Percentiles rank a stretch among this genome's conserved stretches.
Conservation (phyloP, 192 early-diverging fungal genomes). For the Lunasporangiospora selenospora region DNA sequence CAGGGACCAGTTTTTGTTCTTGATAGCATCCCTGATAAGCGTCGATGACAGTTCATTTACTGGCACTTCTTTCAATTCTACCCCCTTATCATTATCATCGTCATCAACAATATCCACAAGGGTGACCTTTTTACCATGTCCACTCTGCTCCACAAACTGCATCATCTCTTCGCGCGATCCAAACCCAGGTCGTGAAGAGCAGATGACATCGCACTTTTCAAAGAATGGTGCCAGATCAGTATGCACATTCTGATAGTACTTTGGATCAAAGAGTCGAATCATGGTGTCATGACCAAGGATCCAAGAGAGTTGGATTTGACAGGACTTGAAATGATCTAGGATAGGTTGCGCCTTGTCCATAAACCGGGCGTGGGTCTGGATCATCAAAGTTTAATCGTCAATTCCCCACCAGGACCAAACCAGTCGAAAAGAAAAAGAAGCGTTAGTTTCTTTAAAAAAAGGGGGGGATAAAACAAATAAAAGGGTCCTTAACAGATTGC, state of each 20-base stretch:
- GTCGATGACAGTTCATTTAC: constrained; percentile 49
- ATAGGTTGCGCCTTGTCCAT: constrained; percentile 70
- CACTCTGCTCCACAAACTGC: constrained; percentile 37
- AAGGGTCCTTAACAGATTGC: too few relatives aligned
- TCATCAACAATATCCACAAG: constrained; percentile 33
- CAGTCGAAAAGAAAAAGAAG: too few relatives aligned
- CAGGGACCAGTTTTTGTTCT: constrained; percentile 26
- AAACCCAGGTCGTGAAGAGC: constrained; percentile 52
- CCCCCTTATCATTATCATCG: not conserved
- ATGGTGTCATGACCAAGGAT: constrained; percentile 86
- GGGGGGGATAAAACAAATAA: too few relatives aligned
- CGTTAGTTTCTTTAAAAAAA: too few relatives aligned
- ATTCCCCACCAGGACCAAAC: too few relatives aligned
- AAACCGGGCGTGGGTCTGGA: constrained; percentile 62
- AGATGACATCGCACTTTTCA: constrained; percentile 49
- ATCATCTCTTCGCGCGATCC: constrained; percentile 46
- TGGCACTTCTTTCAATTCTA: constrained; percentile 26
- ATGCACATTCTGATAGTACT: constrained; percentile 68
- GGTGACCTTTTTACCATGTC: constrained; percentile 28
- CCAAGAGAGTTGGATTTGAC: constrained; percentile 57
- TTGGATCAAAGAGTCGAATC: constrained; percentile 74
- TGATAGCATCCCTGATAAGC: constrained; percentile 36
- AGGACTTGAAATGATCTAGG: constrained; percentile 17
- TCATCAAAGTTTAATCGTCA: too few relatives aligned
- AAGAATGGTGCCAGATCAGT: constrained; percentile 66